Percentiles rank a stretch among this genome's conserved stretches.
Evolutionary conservation across 139 green algal species (phyloP).

Genomic region (Ulvella scutata): DNA sequence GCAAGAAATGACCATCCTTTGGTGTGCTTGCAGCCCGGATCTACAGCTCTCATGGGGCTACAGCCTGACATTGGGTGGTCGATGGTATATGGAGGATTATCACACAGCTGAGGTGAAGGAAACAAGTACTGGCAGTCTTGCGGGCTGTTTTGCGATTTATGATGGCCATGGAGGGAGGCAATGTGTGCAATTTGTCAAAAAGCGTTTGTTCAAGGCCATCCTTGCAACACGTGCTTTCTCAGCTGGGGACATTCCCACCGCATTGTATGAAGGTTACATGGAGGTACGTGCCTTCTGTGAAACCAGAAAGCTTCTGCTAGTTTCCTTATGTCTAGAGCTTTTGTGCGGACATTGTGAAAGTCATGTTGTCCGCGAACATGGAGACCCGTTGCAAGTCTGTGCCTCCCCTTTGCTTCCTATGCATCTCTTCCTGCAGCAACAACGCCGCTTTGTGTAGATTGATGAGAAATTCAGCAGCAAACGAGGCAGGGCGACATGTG

Average conservation of each 20-base stretch:
- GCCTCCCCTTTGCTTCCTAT: no score
- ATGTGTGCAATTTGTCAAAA: background rate
- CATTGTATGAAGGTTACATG: background rate
- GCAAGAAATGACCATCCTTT: no score
- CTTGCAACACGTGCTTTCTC: background rate
- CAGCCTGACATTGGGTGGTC: background rate
- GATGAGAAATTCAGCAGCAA: constrained; percentile 2
- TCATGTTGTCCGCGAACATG: no score
- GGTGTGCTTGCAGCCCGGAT: background rate
- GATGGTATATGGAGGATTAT: background rate
- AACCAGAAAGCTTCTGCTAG: no score
- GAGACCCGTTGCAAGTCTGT: no score
- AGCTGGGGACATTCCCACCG: background rate
- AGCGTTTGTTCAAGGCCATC: background rate
- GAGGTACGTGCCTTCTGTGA: no score
- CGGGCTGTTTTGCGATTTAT: background rate
- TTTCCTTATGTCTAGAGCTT: no score
- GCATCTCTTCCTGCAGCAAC: no score
- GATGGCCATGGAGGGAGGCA: background rate
- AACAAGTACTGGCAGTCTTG: background rate
- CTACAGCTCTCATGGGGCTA: background rate
- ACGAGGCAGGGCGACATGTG: background rate
- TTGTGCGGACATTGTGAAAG: no score
- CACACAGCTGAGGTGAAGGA: background rate
- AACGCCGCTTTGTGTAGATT: background rate